Conservation (phyloP, 1,139 yeast genomes). For the Diutina mesorugosa region DNA sequence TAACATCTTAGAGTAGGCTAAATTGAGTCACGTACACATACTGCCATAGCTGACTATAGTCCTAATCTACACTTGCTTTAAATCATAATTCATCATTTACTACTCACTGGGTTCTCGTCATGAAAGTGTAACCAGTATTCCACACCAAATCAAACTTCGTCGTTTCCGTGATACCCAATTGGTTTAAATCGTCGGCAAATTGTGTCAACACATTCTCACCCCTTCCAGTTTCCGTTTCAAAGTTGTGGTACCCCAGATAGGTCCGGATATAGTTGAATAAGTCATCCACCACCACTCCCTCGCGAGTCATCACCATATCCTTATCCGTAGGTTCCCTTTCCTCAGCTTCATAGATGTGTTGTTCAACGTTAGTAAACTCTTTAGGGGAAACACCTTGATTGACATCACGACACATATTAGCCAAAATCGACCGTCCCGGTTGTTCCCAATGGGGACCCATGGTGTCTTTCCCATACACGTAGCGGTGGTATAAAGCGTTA, state of each 20-base stretch:
- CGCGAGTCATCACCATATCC: conserved; percentile 14
- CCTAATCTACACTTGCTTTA: too few relatives aligned
- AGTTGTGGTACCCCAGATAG: conserved; percentile 26
- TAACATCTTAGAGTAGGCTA: too few relatives aligned
- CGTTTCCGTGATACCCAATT: conserved; percentile 18
- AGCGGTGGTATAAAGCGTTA: conserved; percentile 16
- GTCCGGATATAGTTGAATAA: conserved; percentile 21
- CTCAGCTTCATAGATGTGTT: conserved; percentile 15
- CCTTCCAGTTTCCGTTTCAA: conserved; percentile 16
- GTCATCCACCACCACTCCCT: conserved; percentile 12
- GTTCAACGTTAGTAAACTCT: conserved; percentile 15
- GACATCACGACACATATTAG: conserved; percentile 15
- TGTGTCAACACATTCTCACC: conserved; percentile 11
- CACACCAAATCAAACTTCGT: conserved; percentile 23
- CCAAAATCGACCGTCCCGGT: conserved; percentile 27
- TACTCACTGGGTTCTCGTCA: conserved; percentile 6
- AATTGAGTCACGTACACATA: too few relatives aligned
- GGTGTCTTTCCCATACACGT: conserved; percentile 22
- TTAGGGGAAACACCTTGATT: conserved; percentile 19
- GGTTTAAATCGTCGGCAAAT: conserved; percentile 14
- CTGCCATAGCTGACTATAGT: too few relatives aligned
- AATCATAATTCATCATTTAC: neutral
- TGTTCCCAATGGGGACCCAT: conserved; percentile 35
- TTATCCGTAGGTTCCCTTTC: conserved; percentile 7
- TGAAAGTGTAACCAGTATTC: conserved; percentile 28